Percentiles rank a stretch among this genome's conserved stretches.
Conservation (phyloP, 2,329 filamentous ascomycete genomes). For the Dothidotthia symphoricarpi region DNA sequence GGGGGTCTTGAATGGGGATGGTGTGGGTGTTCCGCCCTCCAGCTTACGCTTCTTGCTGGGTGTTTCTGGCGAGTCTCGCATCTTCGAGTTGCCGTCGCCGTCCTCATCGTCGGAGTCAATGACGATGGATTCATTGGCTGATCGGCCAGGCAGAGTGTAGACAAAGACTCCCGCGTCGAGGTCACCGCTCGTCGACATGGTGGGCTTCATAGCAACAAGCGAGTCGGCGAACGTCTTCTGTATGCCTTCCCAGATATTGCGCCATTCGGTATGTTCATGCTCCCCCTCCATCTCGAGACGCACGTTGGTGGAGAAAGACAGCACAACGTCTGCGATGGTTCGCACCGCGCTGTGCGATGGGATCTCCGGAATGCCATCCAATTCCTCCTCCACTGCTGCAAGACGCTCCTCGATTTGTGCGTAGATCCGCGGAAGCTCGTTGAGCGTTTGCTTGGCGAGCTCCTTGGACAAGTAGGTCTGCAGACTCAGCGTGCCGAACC, state of each 20-base stretch:
- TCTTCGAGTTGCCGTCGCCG: background rate
- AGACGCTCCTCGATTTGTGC: conserved; percentile 51
- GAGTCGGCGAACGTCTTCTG: conserved; percentile 54
- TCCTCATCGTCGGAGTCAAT: conserved; percentile 14
- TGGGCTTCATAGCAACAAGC: conserved; percentile 31
- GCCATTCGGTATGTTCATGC: conserved; percentile 41
- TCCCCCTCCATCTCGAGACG: conserved; percentile 56
- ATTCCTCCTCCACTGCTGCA: conserved; percentile 52
- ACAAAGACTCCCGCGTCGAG: conserved; percentile 16
- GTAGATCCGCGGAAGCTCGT: conserved; percentile 45
- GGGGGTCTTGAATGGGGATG: conserved; percentile 3
- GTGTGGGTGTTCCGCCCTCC: conserved; percentile 2
- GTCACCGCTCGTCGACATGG: conserved; percentile 8
- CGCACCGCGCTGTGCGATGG: conserved; percentile 64
- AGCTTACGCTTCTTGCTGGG: conserved; percentile 38
- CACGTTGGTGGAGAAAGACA: conserved; percentile 56
- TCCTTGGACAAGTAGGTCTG: conserved; percentile 50
- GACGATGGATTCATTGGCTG: conserved; percentile 16
- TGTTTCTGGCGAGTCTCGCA: conserved; percentile 6
- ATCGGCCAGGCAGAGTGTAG: conserved; percentile 8
- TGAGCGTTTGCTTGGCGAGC: conserved; percentile 47
- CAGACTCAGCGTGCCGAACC: conserved; percentile 55
- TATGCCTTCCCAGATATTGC: conserved; percentile 46
- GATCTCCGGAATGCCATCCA: conserved; percentile 63
- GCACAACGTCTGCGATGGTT: conserved; percentile 61